Percentiles rank a stretch among this genome's conserved stretches.
Evolutionary conservation across 2,329 filamentous ascomycete genomes (phyloP).

Genomic region (Fusarium kyushuense): DNA sequence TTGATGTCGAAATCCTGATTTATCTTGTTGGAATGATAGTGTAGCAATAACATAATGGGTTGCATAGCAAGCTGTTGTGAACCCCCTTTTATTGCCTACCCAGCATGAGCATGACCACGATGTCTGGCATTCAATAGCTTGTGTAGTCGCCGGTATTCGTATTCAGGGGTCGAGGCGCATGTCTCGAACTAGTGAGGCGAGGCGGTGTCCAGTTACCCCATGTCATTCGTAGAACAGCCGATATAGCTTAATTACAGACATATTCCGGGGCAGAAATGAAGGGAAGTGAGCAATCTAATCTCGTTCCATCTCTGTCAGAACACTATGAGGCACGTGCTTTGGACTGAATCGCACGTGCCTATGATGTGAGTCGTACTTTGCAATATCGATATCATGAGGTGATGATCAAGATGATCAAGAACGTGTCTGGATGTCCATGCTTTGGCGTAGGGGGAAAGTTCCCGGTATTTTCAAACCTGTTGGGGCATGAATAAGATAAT

Average conservation of each 20-base stretch:
- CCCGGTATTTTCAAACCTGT: constrained; percentile 12
- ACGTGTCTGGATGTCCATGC: constrained; percentile 21
- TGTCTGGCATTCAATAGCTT: constrained; percentile 12
- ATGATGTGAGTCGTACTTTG: constrained; percentile 42
- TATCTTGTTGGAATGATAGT: background rate
- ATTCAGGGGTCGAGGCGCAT: constrained; percentile 7
- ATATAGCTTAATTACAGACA: constrained; percentile 33
- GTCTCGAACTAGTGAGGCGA: constrained; percentile 15
- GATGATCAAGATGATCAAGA: constrained; percentile 11
- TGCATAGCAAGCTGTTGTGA: constrained; percentile 1
- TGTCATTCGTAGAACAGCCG: constrained; percentile 17
- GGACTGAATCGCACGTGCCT: constrained; percentile 43
- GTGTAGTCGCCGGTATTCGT: background rate
- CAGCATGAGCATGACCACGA: background rate
- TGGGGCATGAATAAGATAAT: background rate
- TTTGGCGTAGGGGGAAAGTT: constrained; percentile 1
- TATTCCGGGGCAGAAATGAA: constrained; percentile 21
- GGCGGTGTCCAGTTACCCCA: constrained; percentile 13
- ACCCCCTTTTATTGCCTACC: constrained; percentile 20
- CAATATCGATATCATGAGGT: constrained; percentile 19
- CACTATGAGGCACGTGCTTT: constrained; percentile 43
- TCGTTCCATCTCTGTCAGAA: constrained; percentile 13
- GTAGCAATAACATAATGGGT: constrained; percentile 11
- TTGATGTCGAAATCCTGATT: background rate
- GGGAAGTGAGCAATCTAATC: constrained; percentile 25